Base-by-base conservation (phyloP, 805 yeast species). In the Isabelozyma rhagii region DNA sequence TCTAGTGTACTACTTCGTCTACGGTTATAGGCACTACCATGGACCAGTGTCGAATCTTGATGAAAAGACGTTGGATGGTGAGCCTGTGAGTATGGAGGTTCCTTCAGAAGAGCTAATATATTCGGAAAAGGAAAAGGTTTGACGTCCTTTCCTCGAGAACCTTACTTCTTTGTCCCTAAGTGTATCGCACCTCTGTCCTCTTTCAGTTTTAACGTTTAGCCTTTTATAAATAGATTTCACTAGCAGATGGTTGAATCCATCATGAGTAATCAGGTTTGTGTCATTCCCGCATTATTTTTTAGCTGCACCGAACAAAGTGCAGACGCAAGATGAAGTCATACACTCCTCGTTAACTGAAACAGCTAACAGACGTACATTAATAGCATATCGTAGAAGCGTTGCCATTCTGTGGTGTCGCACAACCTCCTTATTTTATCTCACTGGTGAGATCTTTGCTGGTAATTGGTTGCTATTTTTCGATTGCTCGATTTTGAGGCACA, bases 1-100 rank as follows among this genome's bases (percentile, higher is more conserved):
- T 1, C 57, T 75, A 49, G 46, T 75, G 0, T 84, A 84, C 64
- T 84, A 80, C 66, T 73, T 62, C 48, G 62, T 71, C 4, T 77
- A 77, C 60, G 86, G 84, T 2, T 74, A 78, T 51, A 80, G 76
- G 56, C 68, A 72, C 60, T 84, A 80, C 69, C 61, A 72, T 34
- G 90, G 90, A 8, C 89, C 89, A 3, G 62, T 58, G 46, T 54
- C 64, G 10, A 63, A 64, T 45, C 55, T 63, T 48, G 62, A 60
- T 7, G 40, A 21, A 10, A 13, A 31, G 10, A 13, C 8, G 3
- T 31, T 31, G 36, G n/a, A 31, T 31, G 36, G 36, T 31, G 36
- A 31, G n/a, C 36, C 36, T 10, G 36, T 31, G 36, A 31, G 10
- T 13, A 31, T 9, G 4, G n/a, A 31, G 36, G 36, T 31, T 13